Evolutionary conservation across 1,139 yeast species (phyloP).

Genomic region (Pichia sp.): DNA sequence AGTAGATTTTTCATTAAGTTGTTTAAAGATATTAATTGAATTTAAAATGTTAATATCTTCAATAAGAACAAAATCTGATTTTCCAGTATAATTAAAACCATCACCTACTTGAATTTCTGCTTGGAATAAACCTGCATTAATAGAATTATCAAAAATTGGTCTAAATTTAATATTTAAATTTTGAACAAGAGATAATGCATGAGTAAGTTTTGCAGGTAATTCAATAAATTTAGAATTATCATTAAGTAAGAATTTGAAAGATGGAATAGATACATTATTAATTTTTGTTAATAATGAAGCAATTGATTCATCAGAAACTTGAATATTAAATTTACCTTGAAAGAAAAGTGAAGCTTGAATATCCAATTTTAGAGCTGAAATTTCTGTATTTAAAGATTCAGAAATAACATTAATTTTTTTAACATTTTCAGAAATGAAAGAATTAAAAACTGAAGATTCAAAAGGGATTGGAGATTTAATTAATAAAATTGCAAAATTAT

Average conservation of each 20-base stretch:
- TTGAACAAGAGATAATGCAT: conserved; percentile 64
- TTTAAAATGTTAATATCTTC: conserved; percentile 52
- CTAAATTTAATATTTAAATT: conserved; percentile 48
- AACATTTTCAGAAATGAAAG: conserved; percentile 51
- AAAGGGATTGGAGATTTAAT: conserved; percentile 80
- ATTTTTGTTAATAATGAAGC: conserved; percentile 37
- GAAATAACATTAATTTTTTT: conserved; percentile 52
- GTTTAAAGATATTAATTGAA: conserved; percentile 54
- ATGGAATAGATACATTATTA: conserved; percentile 20
- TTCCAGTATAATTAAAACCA: conserved; percentile 37
- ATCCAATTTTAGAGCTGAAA: conserved; percentile 55
- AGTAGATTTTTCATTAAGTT: conserved; percentile 52
- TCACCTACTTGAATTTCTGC: conserved; percentile 52
- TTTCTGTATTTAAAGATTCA: conserved; percentile 40
- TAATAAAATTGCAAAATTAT: conserved; percentile 56
- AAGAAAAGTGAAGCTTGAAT: conserved; percentile 68
- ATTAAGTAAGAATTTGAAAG: conserved; percentile 60
- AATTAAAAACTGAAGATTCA: conserved; percentile 52
- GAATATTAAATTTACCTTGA: conserved; percentile 35
- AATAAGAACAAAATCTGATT: conserved; percentile 59
- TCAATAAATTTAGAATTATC: conserved; percentile 53
- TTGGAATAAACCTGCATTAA: conserved; percentile 73
- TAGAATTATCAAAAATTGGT: conserved; percentile 63
- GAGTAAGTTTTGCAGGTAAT: conserved; percentile 63
- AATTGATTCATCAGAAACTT: conserved; percentile 46